Base-by-base conservation (phyloP, 1,284 basidiomycete species). In the Vanrija sp. region DNA sequence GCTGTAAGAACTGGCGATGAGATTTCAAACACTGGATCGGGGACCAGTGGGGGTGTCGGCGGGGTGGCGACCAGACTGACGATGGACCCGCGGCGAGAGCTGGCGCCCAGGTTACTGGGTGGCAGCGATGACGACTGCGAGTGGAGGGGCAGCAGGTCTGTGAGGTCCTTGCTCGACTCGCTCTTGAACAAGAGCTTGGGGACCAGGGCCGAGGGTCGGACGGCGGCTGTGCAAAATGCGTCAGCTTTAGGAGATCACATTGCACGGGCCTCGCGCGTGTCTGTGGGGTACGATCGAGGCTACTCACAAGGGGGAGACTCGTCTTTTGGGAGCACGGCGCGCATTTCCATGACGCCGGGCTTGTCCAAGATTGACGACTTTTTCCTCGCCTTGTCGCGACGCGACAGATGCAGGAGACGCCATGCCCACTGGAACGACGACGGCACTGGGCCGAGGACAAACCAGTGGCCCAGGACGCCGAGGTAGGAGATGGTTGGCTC, bases 1-100 rank as follows among this genome's bases (percentile, higher is more conserved):
- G 91, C 86, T 16, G 82, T 79, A 50, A 94, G 83, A 41, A 83
- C 77, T 9, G 89, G 85, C 7, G 86, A 85, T 23, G 65, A 41
- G 14, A 59, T 49, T 22, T 59, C 57, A n/a, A 37, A 15, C 10
- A 59, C 39, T 60, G 61, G 61, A 49, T 65, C 45, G 56, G 60
- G 52, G 57, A 50, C 65, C 61, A 35, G 66, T 54, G 58, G 54
- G 54, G 55, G 60, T 45, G 60, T 58, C 18, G 56, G 62, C 7
- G 64, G 56, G 19, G 67, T 61, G 23, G 67, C 45, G 23, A 64
- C 51, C 20, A 65, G 62, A 36, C 62, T 69, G 36, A 59, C 65
- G 8, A 66, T 45, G 6, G 65, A 69, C 7, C 67, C 61, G 19
- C 67, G 66, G 20, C 69, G 66, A 15, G 71, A 72, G 25, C 63